phyloP scores from a whole-genome alignment of 345 rosid species.

The Gossypium herbaceum region DNA sequence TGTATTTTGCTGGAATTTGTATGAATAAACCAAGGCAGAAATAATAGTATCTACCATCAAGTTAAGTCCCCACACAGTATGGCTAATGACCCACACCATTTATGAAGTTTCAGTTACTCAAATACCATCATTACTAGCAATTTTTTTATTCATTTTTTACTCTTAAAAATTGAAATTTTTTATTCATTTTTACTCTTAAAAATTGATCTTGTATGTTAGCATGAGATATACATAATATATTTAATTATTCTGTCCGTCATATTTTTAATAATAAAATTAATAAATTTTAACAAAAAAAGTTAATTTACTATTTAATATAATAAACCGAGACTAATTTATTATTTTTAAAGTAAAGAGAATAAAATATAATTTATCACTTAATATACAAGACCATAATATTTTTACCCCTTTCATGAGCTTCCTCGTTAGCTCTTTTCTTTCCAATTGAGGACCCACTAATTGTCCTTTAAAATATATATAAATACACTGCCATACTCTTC shows the following conservation, averaged over 20 bases:
- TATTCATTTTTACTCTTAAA: neutral
- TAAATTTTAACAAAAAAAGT: rapidly evolving
- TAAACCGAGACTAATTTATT: rapidly evolving
- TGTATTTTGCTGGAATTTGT: neutral
- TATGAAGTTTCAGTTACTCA: constrained; percentile 17
- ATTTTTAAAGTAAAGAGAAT: too few relatives aligned
- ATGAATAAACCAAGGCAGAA: neutral
- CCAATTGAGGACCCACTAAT: constrained; percentile 30
- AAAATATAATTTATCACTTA: too few relatives aligned
- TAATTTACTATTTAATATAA: too few relatives aligned
- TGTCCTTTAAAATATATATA: neutral
- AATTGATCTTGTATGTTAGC: rapidly evolving
- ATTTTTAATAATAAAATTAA: too few relatives aligned
- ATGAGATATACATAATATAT: too few relatives aligned
- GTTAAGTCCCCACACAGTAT: constrained; percentile 24
- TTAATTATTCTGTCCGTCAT: too few relatives aligned
- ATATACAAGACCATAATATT: too few relatives aligned
- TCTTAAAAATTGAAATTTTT: neutral
- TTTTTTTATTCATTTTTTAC: neutral
- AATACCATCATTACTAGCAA: constrained; percentile 14
- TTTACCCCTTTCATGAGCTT: too few relatives aligned
- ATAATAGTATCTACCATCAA: neutral
- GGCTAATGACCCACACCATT: constrained; percentile 24
- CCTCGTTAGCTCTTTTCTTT: neutral
- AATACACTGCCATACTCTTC: constrained; percentile 29